Base-by-base conservation (phyloP, 495 filamentous ascomycete genomes). In the Evernia prunastri region DNA sequence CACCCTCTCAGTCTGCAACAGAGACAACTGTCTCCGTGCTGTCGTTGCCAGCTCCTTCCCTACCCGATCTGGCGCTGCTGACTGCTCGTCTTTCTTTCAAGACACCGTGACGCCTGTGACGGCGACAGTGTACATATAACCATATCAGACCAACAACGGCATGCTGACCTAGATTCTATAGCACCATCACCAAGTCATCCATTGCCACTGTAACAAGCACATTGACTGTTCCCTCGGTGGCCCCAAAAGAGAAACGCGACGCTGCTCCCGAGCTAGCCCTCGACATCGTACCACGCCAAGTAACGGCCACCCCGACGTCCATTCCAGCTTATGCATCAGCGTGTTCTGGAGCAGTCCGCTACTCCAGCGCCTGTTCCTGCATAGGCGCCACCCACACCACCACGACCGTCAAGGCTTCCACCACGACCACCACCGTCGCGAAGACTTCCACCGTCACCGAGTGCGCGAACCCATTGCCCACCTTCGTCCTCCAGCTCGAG, bases 321-420 rank as follows among this genome's bases (percentile, higher is more conserved):
- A 64, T 69, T 42, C 67, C 67, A 9, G 23, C 66, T 37, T 67
- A 69, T 54, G 67, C 67, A 6, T 64, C 65, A 17, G 65, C 59
- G 35, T 69, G 67, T 61, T 63, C 65, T 33, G 65, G 65, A 18
- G 25, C 60, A 2, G 59, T 60, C 10, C 60, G 60, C 20, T 69
- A 69, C 68, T 70, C 67, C 29, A 63, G 57, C 43, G 68, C 68
- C 64, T 69, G 67, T 60, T 45, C 35, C 2, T 69, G 68, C 57
- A 61, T 66, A 27, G 51, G 63, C 64, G 59, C 63, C 45, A 47
- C 63, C 9, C 58, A 31, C 13, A 61, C 39, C 59, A 69, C 60
- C 49, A 70, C 43, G 6, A 54, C 51, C 3, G 51, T 10, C 29
- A 54, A 54, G 29, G 51, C 51, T 10, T 29, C 27, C 7, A 54